phyloP scores from a whole-genome alignment of 148 eudicot genomes.

The Arbutus unedo region DNA sequence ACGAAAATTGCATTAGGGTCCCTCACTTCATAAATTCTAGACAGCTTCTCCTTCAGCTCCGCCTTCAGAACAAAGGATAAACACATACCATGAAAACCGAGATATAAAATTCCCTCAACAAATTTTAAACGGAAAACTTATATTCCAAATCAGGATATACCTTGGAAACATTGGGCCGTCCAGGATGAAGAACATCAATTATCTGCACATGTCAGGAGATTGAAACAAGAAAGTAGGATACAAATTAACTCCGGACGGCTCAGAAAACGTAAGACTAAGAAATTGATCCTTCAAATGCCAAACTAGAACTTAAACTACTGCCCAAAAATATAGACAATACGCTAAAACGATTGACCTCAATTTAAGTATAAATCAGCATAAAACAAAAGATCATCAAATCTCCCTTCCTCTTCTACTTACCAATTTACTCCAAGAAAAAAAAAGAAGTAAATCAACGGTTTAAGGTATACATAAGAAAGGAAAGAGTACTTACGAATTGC shows the following conservation, averaged over 20 bases:
- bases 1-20: constrained; percentile 69
- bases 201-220: constrained; percentile 29
- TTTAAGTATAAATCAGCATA: no score
- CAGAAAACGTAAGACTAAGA: not conserved
- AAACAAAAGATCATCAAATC: not conserved
- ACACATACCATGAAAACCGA: not conserved
- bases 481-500: constrained; percentile 46
- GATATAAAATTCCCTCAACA: not conserved
- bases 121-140: not conserved
- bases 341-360: not conserved
- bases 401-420: no score
- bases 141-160: constrained; percentile 16
- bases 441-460: not conserved
- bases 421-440: not conserved
- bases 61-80: constrained; percentile 32
- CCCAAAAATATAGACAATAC: not conserved
- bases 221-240: not conserved
- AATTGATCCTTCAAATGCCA: not conserved
- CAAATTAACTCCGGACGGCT: not conserved
- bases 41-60: constrained; percentile 74
- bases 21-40: constrained; percentile 70
- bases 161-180: constrained; percentile 86
- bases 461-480: not conserved
- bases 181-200: constrained; percentile 89
- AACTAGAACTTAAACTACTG: not conserved